Evolutionary conservation across 225 moss, liverwort and hornwort species (phyloP).

Genomic region (Polytrichum formosum): DNA sequence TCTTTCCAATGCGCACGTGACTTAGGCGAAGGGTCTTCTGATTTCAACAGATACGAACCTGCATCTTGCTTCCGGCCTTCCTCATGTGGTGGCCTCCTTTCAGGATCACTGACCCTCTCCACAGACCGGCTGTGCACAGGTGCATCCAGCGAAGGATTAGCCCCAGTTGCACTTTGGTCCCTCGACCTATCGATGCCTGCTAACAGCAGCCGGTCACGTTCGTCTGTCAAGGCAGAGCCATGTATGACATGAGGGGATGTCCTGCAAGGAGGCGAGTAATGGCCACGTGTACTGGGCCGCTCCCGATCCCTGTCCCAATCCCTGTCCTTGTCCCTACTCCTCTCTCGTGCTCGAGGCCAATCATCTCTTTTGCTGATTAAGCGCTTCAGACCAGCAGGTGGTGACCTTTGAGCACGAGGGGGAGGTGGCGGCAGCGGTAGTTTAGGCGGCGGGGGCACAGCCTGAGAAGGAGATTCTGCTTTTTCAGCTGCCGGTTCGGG

Average conservation of each 20-base stretch:
- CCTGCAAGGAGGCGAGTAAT: slow-evolving; percentile 83
- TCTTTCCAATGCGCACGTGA: slow-evolving; percentile 51
- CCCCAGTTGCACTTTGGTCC: slow-evolving; percentile 45
- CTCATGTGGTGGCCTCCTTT: slow-evolving; percentile 48
- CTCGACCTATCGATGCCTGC: slow-evolving; percentile 80
- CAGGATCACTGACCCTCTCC: slow-evolving; percentile 43
- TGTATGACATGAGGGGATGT: slow-evolving; percentile 97
- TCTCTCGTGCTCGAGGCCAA: slow-evolving; percentile 46
- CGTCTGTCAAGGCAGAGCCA: slow-evolving; percentile 95
- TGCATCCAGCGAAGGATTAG: slow-evolving; percentile 44
- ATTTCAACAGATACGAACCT: slow-evolving; percentile 27
- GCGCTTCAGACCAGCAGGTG: slow-evolving; percentile 91
- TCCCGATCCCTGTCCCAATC: slow-evolving; percentile 66
- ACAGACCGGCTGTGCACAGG: slow-evolving; percentile 33
- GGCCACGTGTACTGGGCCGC: slow-evolving; percentile 45
- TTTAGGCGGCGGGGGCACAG: slow-evolving; percentile 76
- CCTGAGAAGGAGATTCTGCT: slow-evolving; percentile 41
- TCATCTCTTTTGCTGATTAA: slow-evolving; percentile 66
- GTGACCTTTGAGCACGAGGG: slow-evolving; percentile 80
- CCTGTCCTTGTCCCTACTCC: slow-evolving; percentile 69
- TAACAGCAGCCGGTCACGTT: slow-evolving; percentile 79
- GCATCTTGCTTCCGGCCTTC: slow-evolving; percentile 35
- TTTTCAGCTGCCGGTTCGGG: slow-evolving; percentile 25
- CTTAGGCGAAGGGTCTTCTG: slow-evolving; percentile 42
- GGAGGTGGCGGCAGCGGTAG: slow-evolving; percentile 89